Base-by-base conservation (phyloP, 148 eudicot genomes). In the Bassia scoparia region DNA sequence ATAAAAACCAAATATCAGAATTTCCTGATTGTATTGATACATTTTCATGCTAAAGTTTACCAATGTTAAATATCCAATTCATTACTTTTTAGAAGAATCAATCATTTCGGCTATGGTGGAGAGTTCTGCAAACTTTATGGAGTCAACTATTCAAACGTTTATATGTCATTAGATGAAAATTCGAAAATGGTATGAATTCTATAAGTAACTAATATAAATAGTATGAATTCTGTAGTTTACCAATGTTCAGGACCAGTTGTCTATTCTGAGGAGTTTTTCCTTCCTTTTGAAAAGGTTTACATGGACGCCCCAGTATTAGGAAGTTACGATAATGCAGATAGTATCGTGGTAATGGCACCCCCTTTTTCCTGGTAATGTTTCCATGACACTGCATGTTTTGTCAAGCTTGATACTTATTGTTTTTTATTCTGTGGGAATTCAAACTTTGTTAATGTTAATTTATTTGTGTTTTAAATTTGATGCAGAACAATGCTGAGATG, bases 341-440 rank as follows among this genome's bases (percentile, higher is more conserved):
- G 81, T 64, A 65, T 74, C 74, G 72, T 72, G 78, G 87, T 83
- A 81, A 87, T 87, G 97, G 97, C 88, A 91, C 83, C 75, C 44
- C 79, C 81, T 81, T 82, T 83, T 73, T 86, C 88, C 85, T 81
- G 85, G 79, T 85, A 80, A 83, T 77, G 74, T 59, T 86, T 76
- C 68, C 64, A 38, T 69, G 66, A 48, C 26, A 61, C 17, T 48
- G 61, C 21, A 37, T 63, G 56, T 63, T 73, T 72, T 74, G 70
- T 35, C 56, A 62, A 65, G 74, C 54, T 16, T 46, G 75, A 41
- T 43, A 50, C 69, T 72, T n/a, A 43, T 73, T 56, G 27, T 16
- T 74, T 31, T 30, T 52, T 3, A 44, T n/a, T n/a, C n/a, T n/a
- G n/a, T 3, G 21, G 58, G 65, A 58, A 27, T 54, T 8, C 55